Evolutionary conservation across 176 grass and related monocot species (phyloP).

Genomic region (Lolium perenne): DNA sequence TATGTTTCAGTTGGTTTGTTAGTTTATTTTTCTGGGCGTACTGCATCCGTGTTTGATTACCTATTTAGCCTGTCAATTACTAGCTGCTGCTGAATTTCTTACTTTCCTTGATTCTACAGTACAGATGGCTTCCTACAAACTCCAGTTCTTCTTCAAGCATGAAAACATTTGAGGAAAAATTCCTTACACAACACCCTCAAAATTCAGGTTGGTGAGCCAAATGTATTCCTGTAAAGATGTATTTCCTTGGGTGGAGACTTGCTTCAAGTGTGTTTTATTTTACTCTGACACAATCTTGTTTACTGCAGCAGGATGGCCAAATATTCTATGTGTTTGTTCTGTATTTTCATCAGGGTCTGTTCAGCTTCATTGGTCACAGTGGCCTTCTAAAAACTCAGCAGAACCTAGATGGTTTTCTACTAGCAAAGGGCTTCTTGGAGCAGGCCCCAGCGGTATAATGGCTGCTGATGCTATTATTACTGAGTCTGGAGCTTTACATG

Average conservation of each 20-base stretch:
- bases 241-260: neutral
- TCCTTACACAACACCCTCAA: slow-evolving; percentile 81
- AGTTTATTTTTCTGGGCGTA: slow-evolving; percentile 13
- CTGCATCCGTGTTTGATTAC: neutral
- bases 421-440: slow-evolving; percentile 95
- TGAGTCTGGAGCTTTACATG: slow-evolving; percentile 85
- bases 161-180: slow-evolving; percentile 90
- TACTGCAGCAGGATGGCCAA: slow-evolving; percentile 90
- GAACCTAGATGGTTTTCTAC: slow-evolving; percentile 92
- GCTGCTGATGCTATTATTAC: slow-evolving; percentile 98
- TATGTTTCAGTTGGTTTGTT: slow-evolving; percentile 7
- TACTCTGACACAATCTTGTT: slow-evolving; percentile 46
- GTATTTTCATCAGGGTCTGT: slow-evolving; percentile 99
- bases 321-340: slow-evolving; percentile 87
- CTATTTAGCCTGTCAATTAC: slow-evolving; percentile 22
- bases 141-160: slow-evolving; percentile 61
- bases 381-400: slow-evolving; percentile 76
- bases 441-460: slow-evolving; percentile 97
- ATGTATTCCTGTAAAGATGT: slow-evolving; percentile 15
- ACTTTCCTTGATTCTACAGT: slow-evolving; percentile 62
- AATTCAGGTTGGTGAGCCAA: slow-evolving; percentile 68
- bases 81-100: slow-evolving; percentile 46
- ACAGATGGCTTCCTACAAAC: slow-evolving; percentile 91
- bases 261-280: slow-evolving; percentile 23
- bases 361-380: slow-evolving; percentile 96